A percentile compares a stretch with the other conserved stretches of the same genome.
Evolutionary conservation across 75 land plant species (phyloP).

Genomic region (Azolla pinnata): DNA sequence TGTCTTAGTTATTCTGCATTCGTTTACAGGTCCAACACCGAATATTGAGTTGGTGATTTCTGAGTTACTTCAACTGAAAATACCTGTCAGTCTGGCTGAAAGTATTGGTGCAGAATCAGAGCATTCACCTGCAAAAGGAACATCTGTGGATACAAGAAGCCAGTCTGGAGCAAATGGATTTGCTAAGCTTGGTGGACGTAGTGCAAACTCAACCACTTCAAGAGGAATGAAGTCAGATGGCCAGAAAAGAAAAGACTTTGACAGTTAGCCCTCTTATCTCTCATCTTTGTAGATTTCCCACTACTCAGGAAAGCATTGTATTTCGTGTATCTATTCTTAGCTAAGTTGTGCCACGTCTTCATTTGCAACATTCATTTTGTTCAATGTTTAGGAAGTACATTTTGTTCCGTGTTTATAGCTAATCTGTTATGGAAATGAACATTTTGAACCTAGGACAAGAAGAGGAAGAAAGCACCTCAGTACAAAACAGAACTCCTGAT

Average conservation of each 20-base stretch:
- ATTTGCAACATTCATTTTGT: slow-evolving; percentile 4
- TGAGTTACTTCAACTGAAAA: slow-evolving; percentile 48
- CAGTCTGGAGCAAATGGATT: slow-evolving; percentile 34
- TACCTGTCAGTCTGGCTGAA: slow-evolving; percentile 29
- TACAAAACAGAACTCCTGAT: slow-evolving; percentile 15
- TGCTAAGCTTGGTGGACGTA: slow-evolving; percentile 17
- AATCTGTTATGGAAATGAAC: neutral
- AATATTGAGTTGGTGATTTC: slow-evolving; percentile 70
- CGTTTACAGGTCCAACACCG: slow-evolving; percentile 64
- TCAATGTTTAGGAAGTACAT: slow-evolving; percentile 1
- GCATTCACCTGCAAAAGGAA: slow-evolving; percentile 20
- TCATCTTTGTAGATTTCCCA: neutral
- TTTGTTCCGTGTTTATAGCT: neutral
- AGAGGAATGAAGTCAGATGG: slow-evolving; percentile 30
- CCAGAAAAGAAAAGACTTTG: slow-evolving; percentile 55
- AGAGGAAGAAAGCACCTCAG: slow-evolving; percentile 27
- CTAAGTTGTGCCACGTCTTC: neutral
- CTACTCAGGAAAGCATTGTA: neutral
- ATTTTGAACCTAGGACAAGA: slow-evolving; percentile 7
- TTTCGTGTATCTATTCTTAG: slow-evolving; percentile 1
- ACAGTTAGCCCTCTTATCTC: slow-evolving; percentile 31
- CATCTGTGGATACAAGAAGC: slow-evolving; percentile 29
- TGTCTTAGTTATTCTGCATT: slow-evolving; percentile 1
- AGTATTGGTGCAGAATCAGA: slow-evolving; percentile 16
- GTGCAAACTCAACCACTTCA: slow-evolving; percentile 29